A percentile compares a stretch with the other conserved stretches of the same genome.
These are phyloP conservation scores for Selaginella moellendorffii DNA, from an alignment of 75 land plant species.

Conservation along the genomic window DNA sequence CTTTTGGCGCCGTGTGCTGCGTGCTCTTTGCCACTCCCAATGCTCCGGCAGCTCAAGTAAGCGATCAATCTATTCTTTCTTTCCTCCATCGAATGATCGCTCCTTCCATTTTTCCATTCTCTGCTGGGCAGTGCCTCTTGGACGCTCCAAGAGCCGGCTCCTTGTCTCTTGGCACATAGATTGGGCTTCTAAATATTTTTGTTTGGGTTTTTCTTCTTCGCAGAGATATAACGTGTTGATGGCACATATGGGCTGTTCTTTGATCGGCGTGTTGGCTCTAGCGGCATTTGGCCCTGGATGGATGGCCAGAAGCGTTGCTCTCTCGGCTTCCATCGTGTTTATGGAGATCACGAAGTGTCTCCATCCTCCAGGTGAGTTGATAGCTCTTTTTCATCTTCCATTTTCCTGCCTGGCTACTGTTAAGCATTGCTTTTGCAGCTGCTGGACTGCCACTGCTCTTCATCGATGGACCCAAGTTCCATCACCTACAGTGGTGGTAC, in stretches of 20 bases:
- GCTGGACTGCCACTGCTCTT: conserved; percentile 80
- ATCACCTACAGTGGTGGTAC: conserved; percentile 58
- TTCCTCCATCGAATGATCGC: not conserved
- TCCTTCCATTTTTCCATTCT: no score
- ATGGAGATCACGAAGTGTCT: conserved; percentile 46
- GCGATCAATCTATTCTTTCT: not conserved
- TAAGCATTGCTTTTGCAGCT: no score
- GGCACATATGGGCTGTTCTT: conserved; percentile 66
- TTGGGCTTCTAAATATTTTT: no score
- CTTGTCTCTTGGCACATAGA: no score
- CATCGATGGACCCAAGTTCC: conserved; percentile 61
- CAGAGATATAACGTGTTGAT: conserved; percentile 78
- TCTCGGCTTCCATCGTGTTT: conserved; percentile 72
- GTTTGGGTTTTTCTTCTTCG: no score
- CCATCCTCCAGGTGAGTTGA: conserved; percentile 64
- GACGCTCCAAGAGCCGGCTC: no score
- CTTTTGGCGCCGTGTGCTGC: conserved; percentile 74
- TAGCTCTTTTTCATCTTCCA: conserved; percentile 1
- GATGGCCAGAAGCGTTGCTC: conserved; percentile 53
- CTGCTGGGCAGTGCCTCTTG: no score
- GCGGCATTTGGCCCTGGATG: conserved; percentile 60
- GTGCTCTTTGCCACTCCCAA: conserved; percentile 54
- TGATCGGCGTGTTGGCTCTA: conserved; percentile 51
- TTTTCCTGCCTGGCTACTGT: no score
- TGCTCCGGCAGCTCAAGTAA: conserved; percentile 59